Conservation (phyloP, 148 eudicot species). For the Fagopyrum homotropicum region DNA sequence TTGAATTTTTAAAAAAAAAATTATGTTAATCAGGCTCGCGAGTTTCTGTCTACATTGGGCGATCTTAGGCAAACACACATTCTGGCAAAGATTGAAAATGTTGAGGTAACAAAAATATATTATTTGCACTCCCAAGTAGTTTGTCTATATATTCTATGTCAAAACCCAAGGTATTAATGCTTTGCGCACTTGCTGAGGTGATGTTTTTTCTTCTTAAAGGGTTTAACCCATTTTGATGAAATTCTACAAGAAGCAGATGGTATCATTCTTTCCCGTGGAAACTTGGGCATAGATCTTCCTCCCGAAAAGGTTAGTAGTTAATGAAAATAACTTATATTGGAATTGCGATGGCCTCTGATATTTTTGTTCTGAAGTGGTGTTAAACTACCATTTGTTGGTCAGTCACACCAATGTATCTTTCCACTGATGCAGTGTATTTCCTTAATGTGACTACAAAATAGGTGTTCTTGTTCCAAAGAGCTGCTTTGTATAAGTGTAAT, state of each 20-base stretch:
- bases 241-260: slow-evolving; percentile 95
- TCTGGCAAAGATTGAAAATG: slow-evolving; percentile 86
- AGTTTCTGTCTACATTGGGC: slow-evolving; percentile 61
- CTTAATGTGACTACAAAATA: slow-evolving; percentile 17
- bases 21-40: slow-evolving; percentile 49
- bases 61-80: slow-evolving; percentile 89
- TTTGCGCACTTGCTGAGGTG: not conserved
- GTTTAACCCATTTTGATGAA: slow-evolving; percentile 88
- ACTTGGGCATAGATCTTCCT: slow-evolving; percentile 97
- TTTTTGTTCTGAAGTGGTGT: not conserved
- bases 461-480: slow-evolving; percentile 97
- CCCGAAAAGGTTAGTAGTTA: slow-evolving; percentile 68
- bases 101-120: slow-evolving; percentile 45
- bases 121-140: not conserved
- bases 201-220: slow-evolving; percentile 26
- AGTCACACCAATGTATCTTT: not conserved
- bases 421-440: not conserved
- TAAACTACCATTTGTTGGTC: not conserved
- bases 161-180: not conserved
- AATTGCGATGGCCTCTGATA: not conserved
- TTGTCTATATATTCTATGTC: not conserved
- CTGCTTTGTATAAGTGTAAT: slow-evolving; percentile 88
- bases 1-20: not conserved
- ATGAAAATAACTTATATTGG: not conserved
- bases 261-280: slow-evolving; percentile 96